Evolutionary conservation across 164 flowering plant species (phyloP).

Genomic region (Houttuynia cordata): DNA sequence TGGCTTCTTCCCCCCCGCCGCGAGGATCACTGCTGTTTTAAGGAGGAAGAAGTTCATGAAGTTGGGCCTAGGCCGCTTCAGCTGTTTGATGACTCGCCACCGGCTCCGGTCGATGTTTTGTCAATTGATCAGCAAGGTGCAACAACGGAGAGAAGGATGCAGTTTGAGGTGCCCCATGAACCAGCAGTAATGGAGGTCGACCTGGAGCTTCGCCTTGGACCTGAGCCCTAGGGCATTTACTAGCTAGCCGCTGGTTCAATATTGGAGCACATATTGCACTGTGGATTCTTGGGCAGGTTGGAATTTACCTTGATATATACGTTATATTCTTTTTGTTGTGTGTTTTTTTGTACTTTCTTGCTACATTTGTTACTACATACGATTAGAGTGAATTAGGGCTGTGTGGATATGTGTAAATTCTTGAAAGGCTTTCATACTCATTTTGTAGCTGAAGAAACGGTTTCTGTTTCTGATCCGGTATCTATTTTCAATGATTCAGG

Average conservation of each 20-base stretch:
- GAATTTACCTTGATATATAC: neutral
- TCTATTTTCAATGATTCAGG: too few species aligned
- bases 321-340: neutral
- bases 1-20: neutral
- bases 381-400: neutral
- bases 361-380: too few species aligned
- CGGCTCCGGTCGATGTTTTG: neutral
- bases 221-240: constrained; percentile 15
- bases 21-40: neutral
- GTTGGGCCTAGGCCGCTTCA: constrained; percentile 14
- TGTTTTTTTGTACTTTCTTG: too few species aligned
- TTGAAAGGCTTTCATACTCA: neutral
- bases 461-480: too few species aligned
- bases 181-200: constrained; percentile 15
- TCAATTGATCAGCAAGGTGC: neutral
- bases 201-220: constrained; percentile 48
- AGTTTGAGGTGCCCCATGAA: neutral
- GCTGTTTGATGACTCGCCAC: constrained; percentile 15
- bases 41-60: neutral
- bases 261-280: neutral
- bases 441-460: too few species aligned
- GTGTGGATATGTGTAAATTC: neutral
- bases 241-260: neutral
- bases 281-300: neutral
- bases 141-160: neutral